These are phyloP conservation scores for Fallopia convolvulus DNA, from an alignment of 148 eudicot genomes.

Conservation along the genomic window DNA sequence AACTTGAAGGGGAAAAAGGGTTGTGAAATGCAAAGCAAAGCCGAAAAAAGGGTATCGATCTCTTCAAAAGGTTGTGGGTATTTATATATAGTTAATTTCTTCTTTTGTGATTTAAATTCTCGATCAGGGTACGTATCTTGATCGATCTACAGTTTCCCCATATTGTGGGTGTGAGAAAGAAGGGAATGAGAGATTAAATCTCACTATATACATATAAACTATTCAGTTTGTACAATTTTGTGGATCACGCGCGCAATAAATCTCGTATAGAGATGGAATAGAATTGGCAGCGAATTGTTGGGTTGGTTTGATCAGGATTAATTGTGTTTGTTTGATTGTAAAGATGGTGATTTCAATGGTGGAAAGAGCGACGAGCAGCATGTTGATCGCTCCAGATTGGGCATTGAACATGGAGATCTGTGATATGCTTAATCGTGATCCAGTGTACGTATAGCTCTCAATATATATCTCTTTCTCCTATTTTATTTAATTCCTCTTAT, in stretches of 20 bases:
- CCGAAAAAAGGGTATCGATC: neutral
- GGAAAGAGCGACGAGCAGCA: constrained; percentile 74
- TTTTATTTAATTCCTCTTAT: too few species aligned
- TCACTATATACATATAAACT: neutral
- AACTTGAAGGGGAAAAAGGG: neutral
- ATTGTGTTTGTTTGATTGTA: neutral
- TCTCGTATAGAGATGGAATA: neutral
- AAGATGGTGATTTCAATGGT: constrained; percentile 81
- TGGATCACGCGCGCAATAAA: neutral
- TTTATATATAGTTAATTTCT: neutral
- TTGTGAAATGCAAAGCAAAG: neutral
- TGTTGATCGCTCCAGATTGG: constrained; percentile 97
- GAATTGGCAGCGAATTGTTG: neutral
- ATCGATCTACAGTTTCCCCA: neutral
- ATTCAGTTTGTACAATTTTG: neutral
- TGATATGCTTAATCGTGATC: constrained; percentile 82
- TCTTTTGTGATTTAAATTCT: neutral
- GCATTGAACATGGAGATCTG: constrained; percentile 93
- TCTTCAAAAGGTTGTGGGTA: neutral
- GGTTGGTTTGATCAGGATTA: neutral
- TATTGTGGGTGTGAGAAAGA: neutral
- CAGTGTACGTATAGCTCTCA: constrained; percentile 38
- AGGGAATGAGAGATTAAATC: neutral
- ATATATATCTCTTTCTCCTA: too few species aligned
- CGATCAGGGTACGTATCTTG: neutral